Evolutionary conservation across 441 rosid genomes (phyloP).

Genomic region (Sinapis alba): DNA sequence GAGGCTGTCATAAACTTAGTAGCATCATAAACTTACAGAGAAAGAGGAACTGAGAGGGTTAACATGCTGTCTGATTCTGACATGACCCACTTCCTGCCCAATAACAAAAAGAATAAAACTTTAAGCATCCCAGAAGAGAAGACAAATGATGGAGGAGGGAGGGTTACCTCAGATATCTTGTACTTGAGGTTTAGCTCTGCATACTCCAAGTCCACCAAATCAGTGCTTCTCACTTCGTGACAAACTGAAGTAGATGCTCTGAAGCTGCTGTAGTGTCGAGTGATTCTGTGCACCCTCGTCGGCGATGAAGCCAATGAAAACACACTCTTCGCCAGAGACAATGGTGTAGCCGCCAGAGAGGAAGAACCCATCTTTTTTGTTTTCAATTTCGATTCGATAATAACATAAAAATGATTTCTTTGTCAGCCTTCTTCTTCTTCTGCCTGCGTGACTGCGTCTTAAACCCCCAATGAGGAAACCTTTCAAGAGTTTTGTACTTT

Average conservation of each 20-base stretch:
- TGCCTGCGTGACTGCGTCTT: not conserved
- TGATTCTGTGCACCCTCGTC: not conserved
- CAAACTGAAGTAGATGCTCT: conserved; percentile 28
- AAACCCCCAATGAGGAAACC: conserved; percentile 2
- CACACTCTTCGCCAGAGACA: conserved; percentile 42
- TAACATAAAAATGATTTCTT: not conserved
- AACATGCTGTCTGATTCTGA: conserved; percentile 90
- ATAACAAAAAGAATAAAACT: conserved; percentile 5
- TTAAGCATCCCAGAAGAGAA: not conserved
- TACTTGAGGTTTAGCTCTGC: conserved; percentile 75
- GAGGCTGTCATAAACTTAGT: conserved; percentile 7
- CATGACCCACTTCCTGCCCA: conserved; percentile 72
- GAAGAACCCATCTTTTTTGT: conserved; percentile 31
- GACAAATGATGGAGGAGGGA: not conserved
- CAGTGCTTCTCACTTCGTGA: conserved; percentile 51
- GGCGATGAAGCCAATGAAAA: conserved; percentile 32
- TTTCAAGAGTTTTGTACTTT: conserved; percentile 15
- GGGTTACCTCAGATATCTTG: conserved; percentile 55
- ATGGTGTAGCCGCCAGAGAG: conserved; percentile 15
- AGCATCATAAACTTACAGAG: conserved; percentile 52
- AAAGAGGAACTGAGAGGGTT: conserved; percentile 87
- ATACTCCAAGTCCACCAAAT: conserved; percentile 75
- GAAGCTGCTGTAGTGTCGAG: conserved; percentile 28
- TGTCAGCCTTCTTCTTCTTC: conserved; percentile 3
- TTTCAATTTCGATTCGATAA: conserved; percentile 11